Evolutionary conservation across 768 basidiomycete genomes (phyloP), one percentile per base, ranked within the genome.

Genomic region (Boletus coccyginus): DNA sequence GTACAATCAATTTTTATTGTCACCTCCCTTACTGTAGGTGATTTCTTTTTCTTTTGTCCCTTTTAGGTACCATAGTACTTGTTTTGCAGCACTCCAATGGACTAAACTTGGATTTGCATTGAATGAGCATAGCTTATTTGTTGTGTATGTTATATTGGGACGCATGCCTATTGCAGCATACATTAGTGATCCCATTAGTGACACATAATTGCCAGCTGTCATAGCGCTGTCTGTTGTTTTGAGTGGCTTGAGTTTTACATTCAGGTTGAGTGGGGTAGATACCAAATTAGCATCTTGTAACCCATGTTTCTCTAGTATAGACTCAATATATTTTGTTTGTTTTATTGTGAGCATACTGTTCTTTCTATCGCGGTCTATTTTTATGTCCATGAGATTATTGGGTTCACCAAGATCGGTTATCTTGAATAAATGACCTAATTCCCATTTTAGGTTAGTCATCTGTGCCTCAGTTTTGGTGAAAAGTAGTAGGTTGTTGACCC

Each of bases 141-240:
- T 41, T 0, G 61, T 39, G 16, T 55, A 53, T 10, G 62, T 31
- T 1, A 66, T 52, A 42, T 70, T 58, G 0, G 61, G 64, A 1
- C 39, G 12, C 8, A 57, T 64, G 17, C 52, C 56, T 0, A 56
- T 44, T 5, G 44, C 36, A 1, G 66, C 45, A 42, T 73, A 75
- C 7, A 67, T 68, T 0, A 74, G 36, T 1, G 49, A 66, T 3
- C 69, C 70, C 0, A 31, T 53, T 35, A 57, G 21, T 1, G 38
- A 59, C 2, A 32, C 35, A 19, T 62, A 64, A 1, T 40, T 51
- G 0, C 42, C 12, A 17, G 33, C 17, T 13, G 1, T 16, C 11
- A 17, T 3, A 1, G 0, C 7, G 6, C 27, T 27, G 27, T 27
- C 27, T 27, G 27, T 3, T 11, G 16, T 1, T 5, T 48, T 24